phyloP scores from a whole-genome alignment of 768 basidiomycete species.

The Collybia mongolica region DNA sequence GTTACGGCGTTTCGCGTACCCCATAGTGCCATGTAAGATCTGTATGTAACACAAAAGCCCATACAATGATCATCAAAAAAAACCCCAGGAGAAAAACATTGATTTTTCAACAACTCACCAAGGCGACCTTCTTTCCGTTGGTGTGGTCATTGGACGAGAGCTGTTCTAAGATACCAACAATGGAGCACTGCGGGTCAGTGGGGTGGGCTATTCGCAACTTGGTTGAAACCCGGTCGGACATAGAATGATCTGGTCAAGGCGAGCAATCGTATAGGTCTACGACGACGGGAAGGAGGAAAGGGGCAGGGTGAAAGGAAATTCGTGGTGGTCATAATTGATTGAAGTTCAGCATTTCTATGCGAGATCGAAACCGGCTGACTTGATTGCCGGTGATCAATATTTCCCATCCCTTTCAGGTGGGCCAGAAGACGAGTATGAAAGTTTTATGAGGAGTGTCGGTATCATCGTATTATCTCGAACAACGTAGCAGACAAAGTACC shows the following conservation, averaged over 20 bases:
- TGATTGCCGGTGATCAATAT: slow-evolving; percentile 1
- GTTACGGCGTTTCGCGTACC: slow-evolving; percentile 46
- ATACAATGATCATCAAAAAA: slow-evolving; percentile 13
- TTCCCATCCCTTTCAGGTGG: background rate
- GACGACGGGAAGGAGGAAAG: background rate
- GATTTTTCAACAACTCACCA: slow-evolving; percentile 42
- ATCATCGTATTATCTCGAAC: no score
- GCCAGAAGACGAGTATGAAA: no score
- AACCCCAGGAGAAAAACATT: slow-evolving; percentile 5
- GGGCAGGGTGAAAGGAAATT: background rate
- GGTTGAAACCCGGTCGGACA: slow-evolving; percentile 38
- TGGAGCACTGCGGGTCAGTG: slow-evolving; percentile 35
- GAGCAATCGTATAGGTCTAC: background rate
- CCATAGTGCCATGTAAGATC: slow-evolving; percentile 81
- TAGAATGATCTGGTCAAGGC: background rate
- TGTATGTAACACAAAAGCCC: slow-evolving; percentile 22
- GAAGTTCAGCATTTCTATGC: background rate
- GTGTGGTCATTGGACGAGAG: slow-evolving; percentile 47
- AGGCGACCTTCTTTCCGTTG: slow-evolving; percentile 57
- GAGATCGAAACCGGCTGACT: slow-evolving; percentile 4
- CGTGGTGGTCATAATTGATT: background rate
- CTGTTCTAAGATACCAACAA: slow-evolving; percentile 66
- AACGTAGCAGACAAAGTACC: no score
- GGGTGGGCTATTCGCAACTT: slow-evolving; percentile 55
- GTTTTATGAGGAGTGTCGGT: no score